Base-by-base conservation (phyloP, 306 rosid genomes). In the Astragalus membranaceus region DNA sequence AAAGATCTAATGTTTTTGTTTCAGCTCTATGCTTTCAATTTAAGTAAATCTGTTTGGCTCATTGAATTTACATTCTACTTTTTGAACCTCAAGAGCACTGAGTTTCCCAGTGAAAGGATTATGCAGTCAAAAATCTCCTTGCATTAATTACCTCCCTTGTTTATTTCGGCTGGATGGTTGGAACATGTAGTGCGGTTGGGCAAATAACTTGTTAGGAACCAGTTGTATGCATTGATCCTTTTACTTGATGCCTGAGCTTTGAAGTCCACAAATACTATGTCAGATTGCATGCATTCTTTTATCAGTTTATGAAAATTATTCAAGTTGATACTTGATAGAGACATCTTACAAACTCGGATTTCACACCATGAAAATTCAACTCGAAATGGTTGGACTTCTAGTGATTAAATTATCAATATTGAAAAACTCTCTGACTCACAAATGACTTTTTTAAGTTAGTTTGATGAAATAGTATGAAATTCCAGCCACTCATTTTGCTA, bases 11-110 rank as follows among this genome's bases (percentile, higher is more conserved):
- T 61, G 23, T 44, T 61, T 2, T 73, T 68, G 47, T 51, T 54
- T 62, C 53, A 56, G 48, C 49, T 81, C 60, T 42, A 73, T 20
- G 64, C 47, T 82, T 77, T 59, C 68, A 23, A 35, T 63, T 50
- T 12, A 49, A 26, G 64, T 43, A 53, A 53, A 63, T 33, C 51
- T 62, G 15, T 12, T 37, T 55, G 53, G 32, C 32, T 61, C 49
- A 37, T 67, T 54, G 58, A 77, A 30, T 37, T 77, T 78, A 10
- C 59, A 17, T 62, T 67, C 43, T 76, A 61, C 53, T 32, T 53
- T 67, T 60, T 48, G 8, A 77, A 62, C 26, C 49, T 63, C 16
- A 3, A 70, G 69, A 73, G 36, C 29, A 4, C 63, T 30, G 59
- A 57, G 13, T 36, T 68, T 73, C 26, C 12, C 5, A 7, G 41